Percentiles rank a stretch among this genome's conserved stretches.
Conservation (phyloP, 352 stramenopile species). For the Pythium phragmitis region DNA sequence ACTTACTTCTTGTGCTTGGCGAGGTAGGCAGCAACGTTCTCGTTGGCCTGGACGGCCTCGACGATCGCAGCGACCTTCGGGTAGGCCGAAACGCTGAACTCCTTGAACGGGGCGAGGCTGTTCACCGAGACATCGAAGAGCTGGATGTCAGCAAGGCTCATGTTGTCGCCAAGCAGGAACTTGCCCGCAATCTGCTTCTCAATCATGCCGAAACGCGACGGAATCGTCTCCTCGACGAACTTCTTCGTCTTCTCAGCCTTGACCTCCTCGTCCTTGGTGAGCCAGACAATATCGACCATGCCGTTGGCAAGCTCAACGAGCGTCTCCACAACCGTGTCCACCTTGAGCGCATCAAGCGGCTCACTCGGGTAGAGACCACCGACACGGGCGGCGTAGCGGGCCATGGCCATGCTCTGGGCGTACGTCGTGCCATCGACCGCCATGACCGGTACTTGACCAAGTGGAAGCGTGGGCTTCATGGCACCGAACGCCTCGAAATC, state of each 20-base stretch:
- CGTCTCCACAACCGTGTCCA: constrained; percentile 44
- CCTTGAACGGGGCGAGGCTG: constrained; percentile 33
- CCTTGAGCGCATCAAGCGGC: constrained; percentile 35
- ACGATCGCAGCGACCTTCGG: constrained; percentile 47
- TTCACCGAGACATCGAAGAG: constrained; percentile 55
- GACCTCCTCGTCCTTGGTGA: constrained; percentile 34
- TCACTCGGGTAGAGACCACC: constrained; percentile 48
- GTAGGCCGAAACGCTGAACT: constrained; percentile 37
- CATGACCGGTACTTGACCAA: constrained; percentile 50
- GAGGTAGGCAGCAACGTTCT: constrained; percentile 41
- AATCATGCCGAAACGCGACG: constrained; percentile 34
- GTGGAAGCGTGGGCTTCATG: constrained; percentile 38
- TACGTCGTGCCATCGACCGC: constrained; percentile 47
- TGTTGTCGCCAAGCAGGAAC: constrained; percentile 52
- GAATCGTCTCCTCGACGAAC: constrained; percentile 40
- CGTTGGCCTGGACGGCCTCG: constrained; percentile 31
- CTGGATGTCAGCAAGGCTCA: constrained; percentile 47
- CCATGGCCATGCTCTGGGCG: constrained; percentile 58
- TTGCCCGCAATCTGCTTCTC: constrained; percentile 40
- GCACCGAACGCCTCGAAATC: constrained; percentile 22
- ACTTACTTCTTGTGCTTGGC: constrained; percentile 23
- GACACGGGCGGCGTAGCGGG: constrained; percentile 50
- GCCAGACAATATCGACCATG: constrained; percentile 41
- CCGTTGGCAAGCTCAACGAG: constrained; percentile 33
- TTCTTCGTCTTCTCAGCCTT: constrained; percentile 52